Evolutionary conservation across 495 filamentous ascomycete genomes (phyloP), one percentile per base, ranked within the genome.

Genomic region (Evernia prunastri): DNA sequence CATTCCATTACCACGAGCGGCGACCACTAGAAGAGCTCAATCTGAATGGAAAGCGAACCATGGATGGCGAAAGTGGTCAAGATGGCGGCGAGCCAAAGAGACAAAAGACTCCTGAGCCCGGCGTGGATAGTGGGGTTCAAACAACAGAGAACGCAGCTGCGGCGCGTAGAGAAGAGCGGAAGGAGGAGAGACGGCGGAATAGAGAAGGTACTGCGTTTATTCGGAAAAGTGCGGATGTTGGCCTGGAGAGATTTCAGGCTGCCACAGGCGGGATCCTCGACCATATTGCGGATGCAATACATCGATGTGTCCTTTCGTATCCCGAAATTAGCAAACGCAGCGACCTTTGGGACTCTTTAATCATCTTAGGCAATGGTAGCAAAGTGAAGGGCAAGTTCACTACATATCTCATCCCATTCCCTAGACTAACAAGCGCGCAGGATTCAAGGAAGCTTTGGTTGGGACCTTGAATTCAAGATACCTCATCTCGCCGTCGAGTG

Each of bases 351-450:
- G 92, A 97, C 71, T 87, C 84, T 62, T 69, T 98, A 45, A 84
- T 95, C 64, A 86, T 98, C 54, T 85, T 95, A 54, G 94, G 94
- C 63, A 93, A 92, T 66, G 94, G 94, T 43, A 86, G 88, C 53
- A 89, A 85, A 69, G 82, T 97, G 56, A 84, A 86, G 77, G 93
- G 92, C 86, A 73, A n/a, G 56, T 11, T 51, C 18, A 64, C 36
- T 37, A 56, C 61, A 68, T 57, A 64, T 31, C 3, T 54, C 18
- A 20, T n/a, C 3, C n/a, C n/a, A n/a, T 31, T 36, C 13, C 20
- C 36, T 25, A 53, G 31, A 27, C 35, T 64, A 49, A 64, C 42
- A n/a, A 39, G 27, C 61, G 10, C n/a, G 61, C 49, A 87, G 87
- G 77, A 68, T 91, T 97, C 74, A 93, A 89, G 69, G 92, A 96